Evolutionary conservation across 495 filamentous ascomycete genomes (phyloP).

Genomic region (Geopyxis carbonaria): DNA sequence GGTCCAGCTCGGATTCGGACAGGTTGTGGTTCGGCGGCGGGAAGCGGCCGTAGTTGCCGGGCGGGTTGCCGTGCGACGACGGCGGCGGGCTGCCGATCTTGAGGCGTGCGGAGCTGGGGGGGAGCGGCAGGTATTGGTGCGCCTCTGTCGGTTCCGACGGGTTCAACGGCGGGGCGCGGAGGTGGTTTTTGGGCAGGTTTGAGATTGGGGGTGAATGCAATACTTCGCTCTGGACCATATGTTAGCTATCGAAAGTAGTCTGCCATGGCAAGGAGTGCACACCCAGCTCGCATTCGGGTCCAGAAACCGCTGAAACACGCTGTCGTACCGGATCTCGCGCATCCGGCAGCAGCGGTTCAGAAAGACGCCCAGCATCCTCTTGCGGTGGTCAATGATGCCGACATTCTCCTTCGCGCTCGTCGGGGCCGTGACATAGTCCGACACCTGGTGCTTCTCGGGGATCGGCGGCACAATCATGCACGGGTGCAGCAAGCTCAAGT

Average conservation of each 20-base stretch:
- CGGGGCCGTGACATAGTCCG: constrained; percentile 92
- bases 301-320: constrained; percentile 91
- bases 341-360: constrained; percentile 81
- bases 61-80: constrained; percentile 33
- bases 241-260: too few relatives aligned
- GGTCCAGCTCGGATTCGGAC: constrained; percentile 78
- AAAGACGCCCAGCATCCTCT: constrained; percentile 90
- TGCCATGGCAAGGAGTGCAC: constrained; percentile 24
- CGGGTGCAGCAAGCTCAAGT: constrained; percentile 76
- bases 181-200: constrained; percentile 78
- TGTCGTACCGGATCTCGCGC: constrained; percentile 85
- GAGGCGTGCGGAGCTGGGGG: constrained; percentile 68
- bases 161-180: constrained; percentile 85
- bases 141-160: constrained; percentile 79
- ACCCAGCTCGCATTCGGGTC: constrained; percentile 99
- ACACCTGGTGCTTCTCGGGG: constrained; percentile 95
- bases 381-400: constrained; percentile 85
- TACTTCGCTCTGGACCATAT: constrained; percentile 58
- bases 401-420: constrained; percentile 96
- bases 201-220: constrained; percentile 74
- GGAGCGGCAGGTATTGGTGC: constrained; percentile 74
- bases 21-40: constrained; percentile 59
- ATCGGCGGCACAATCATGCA: constrained; percentile 92
- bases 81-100: constrained; percentile 39
- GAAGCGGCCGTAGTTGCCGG: constrained; percentile 57